These are phyloP conservation scores for Fagopyrum tataricum DNA, from an alignment of 148 eudicot genomes.

Conservation along the genomic window DNA sequence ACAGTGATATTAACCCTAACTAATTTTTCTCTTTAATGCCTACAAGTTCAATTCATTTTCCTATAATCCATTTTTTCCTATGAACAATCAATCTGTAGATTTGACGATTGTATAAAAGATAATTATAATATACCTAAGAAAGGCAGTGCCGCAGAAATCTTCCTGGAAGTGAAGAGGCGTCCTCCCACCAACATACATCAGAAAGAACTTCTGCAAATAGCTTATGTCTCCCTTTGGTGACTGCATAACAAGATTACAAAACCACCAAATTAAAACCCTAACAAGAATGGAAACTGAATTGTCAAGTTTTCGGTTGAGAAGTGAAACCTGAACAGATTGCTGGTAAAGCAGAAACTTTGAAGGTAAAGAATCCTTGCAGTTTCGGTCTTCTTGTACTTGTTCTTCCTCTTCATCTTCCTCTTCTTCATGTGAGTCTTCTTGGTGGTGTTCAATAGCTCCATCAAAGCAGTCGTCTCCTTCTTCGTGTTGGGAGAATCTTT, in stretches of 20 bases:
- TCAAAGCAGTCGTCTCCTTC: slow-evolving; percentile 26
- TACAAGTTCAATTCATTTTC: neutral
- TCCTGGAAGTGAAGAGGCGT: slow-evolving; percentile 90
- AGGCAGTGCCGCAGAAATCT: slow-evolving; percentile 98
- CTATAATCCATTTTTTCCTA: neutral
- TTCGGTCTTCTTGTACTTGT: slow-evolving; percentile 12
- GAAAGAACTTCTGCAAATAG: slow-evolving; percentile 90
- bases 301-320: neutral
- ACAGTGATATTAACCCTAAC: neutral
- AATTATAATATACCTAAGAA: slow-evolving; percentile 49
- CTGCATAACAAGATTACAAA: slow-evolving; percentile 30
- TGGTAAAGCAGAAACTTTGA: slow-evolving; percentile 86
- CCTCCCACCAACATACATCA: slow-evolving; percentile 95
- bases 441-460: slow-evolving; percentile 17
- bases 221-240: slow-evolving; percentile 98
- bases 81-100: neutral
- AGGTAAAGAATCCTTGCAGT: slow-evolving; percentile 24
- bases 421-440: slow-evolving; percentile 24
- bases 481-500: slow-evolving; percentile 30
- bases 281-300: neutral
- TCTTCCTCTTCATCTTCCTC: slow-evolving; percentile 28
- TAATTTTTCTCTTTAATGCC: neutral
- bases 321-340: slow-evolving; percentile 82
- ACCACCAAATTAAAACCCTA: neutral
- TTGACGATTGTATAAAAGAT: neutral